phyloP scores from a whole-genome alignment of 495 filamentous ascomycete species.

The Aspergillus nanangensis region DNA sequence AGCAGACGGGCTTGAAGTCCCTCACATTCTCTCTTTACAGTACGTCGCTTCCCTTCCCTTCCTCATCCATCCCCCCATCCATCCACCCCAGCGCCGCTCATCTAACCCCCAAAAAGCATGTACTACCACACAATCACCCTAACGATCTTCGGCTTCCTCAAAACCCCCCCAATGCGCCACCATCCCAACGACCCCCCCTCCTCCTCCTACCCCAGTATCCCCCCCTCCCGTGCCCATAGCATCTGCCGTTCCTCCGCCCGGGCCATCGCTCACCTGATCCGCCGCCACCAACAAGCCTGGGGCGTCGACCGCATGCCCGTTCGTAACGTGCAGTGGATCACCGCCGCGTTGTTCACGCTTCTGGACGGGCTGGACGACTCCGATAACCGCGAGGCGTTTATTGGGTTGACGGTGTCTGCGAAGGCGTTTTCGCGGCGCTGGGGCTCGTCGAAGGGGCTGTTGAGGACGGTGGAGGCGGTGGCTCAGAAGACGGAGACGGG shows the following conservation, averaged over 20 bases:
- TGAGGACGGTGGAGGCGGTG: constrained; percentile 22
- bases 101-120: constrained; percentile 14
- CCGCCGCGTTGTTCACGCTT: constrained; percentile 25
- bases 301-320: constrained; percentile 23
- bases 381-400: constrained; percentile 23
- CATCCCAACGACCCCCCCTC: neutral
- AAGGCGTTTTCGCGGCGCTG: constrained; percentile 24
- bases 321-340: constrained; percentile 23
- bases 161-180: neutral
- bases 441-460: constrained; percentile 19
- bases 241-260: constrained; percentile 14
- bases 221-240: constrained; percentile 4
- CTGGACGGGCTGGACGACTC: constrained; percentile 21
- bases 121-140: constrained; percentile 25
- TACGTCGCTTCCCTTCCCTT: no score
- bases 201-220: neutral
- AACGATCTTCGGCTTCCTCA: constrained; percentile 13
- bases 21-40: constrained; percentile 31
- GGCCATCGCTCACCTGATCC: constrained; percentile 17
- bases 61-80: neutral
- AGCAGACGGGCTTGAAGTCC: constrained; percentile 14
- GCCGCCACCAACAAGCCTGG: constrained; percentile 20
- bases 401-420: constrained; percentile 18
- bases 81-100: neutral
- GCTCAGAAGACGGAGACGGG: constrained; percentile 19